phyloP scores from a whole-genome alignment of 108 stramenopile species.

The Nitzschia sp. region DNA sequence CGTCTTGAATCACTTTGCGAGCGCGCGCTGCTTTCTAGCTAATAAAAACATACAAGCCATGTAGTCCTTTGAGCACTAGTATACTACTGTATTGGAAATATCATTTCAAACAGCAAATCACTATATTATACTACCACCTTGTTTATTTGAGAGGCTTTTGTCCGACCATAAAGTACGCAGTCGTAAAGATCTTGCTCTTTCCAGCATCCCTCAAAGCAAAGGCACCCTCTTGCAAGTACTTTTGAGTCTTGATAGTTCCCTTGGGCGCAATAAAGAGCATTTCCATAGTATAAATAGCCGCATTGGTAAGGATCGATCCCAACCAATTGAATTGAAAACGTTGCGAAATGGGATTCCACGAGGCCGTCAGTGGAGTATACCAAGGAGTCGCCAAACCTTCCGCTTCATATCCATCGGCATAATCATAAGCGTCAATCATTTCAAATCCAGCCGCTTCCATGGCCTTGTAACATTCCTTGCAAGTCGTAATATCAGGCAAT shows the following conservation, averaged over 20 bases:
- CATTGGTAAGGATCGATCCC: slow-evolving; percentile 63
- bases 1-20: too few relatives aligned
- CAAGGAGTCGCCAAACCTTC: slow-evolving; percentile 55
- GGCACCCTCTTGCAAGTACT: slow-evolving; percentile 83
- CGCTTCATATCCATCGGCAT: slow-evolving; percentile 57
- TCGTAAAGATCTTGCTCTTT: slow-evolving; percentile 74
- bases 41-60: too few relatives aligned
- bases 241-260: slow-evolving; percentile 86
- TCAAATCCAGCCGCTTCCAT: slow-evolving; percentile 80
- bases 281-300: slow-evolving; percentile 50
- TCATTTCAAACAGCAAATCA: too few relatives aligned
- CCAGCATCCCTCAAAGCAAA: slow-evolving; percentile 81
- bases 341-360: slow-evolving; percentile 86
- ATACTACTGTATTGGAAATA: too few relatives aligned
- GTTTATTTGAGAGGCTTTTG: slow-evolving; percentile 50
- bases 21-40: too few relatives aligned
- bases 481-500: slow-evolving; percentile 78
- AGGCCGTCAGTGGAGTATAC: slow-evolving; percentile 77
- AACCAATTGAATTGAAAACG: slow-evolving; percentile 91
- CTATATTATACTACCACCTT: too few relatives aligned
- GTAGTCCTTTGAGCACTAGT: too few relatives aligned
- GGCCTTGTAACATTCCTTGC: slow-evolving; percentile 62
- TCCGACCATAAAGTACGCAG: slow-evolving; percentile 90
- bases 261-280: slow-evolving; percentile 70
- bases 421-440: slow-evolving; percentile 71